Percentiles rank a stretch among this genome's conserved stretches.
Conservation (phyloP, 441 rosid species). For the Kokia cookei region DNA sequence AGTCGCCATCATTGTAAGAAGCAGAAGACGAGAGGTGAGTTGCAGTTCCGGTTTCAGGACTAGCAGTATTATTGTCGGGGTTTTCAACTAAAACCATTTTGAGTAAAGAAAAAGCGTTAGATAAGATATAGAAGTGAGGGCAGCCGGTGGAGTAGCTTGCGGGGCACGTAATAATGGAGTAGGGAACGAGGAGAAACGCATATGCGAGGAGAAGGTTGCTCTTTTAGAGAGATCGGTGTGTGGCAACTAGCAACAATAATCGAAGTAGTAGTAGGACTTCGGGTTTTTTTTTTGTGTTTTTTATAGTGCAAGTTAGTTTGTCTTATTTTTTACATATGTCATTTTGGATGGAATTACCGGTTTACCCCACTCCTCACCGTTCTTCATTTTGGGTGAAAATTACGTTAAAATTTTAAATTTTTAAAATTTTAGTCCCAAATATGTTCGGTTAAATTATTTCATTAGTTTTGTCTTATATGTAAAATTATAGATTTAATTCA, state of each 20-base stretch:
- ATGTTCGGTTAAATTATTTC: neutral
- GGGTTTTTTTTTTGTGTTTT: neutral
- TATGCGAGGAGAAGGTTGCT: neutral
- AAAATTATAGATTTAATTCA: too few species aligned
- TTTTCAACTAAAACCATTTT: slow-evolving; percentile 10
- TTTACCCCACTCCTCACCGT: neutral
- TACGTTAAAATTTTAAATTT: too few species aligned
- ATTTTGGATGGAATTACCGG: neutral
- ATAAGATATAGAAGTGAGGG: neutral
- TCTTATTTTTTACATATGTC: neutral
- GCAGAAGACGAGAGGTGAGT: neutral
- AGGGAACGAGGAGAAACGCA: slow-evolving; percentile 15
- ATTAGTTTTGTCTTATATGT: too few species aligned
- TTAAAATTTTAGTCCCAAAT: neutral
- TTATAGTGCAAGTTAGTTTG: neutral
- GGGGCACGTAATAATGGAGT: slow-evolving; percentile 16
- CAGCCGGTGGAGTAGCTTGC: slow-evolving; percentile 4
- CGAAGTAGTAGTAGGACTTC: neutral
- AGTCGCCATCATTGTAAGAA: neutral
- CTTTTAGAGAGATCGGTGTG: neutral
- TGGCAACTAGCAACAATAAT: neutral
- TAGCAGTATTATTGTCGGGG: neutral
- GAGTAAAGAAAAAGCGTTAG: neutral
- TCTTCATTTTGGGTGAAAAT: neutral
- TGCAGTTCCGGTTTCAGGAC: neutral